phyloP scores from a whole-genome alignment of 345 rosid species.

The Boechera retrofracta region DNA sequence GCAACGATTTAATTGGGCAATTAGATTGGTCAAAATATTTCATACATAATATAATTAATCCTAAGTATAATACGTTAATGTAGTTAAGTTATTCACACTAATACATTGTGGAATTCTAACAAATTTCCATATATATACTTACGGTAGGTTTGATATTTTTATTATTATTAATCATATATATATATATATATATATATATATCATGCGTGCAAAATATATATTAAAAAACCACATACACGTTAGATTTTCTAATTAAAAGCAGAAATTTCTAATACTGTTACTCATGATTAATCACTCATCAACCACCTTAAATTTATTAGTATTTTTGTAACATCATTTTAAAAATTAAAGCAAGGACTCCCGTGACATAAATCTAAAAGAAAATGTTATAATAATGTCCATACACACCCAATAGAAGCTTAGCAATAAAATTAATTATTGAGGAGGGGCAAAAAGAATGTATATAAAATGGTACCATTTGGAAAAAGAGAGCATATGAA shows the following conservation, averaged over 20 bases:
- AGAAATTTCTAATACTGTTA: conserved; percentile 36
- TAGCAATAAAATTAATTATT: conserved; percentile 27
- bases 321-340: conserved; percentile 11
- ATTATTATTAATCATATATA: not conserved
- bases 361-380: conserved; percentile 22
- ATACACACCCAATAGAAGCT: conserved; percentile 37
- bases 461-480: conserved; percentile 39
- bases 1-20: not conserved
- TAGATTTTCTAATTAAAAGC: conserved; percentile 30
- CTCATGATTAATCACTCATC: conserved; percentile 44
- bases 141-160: not conserved
- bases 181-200: not conserved
- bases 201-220: not conserved
- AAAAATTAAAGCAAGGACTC: conserved; percentile 23
- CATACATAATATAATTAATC: not conserved
- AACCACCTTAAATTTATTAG: conserved; percentile 40
- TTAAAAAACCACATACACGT: not conserved
- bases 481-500: conserved; percentile 28
- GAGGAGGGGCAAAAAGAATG: conserved; percentile 26
- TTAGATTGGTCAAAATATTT: not conserved
- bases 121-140: not conserved
- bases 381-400: conserved; percentile 32
- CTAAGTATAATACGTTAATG: not conserved
- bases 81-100: not conserved
- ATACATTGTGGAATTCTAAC: not conserved